Percentiles rank a stretch among this genome's conserved stretches.
Evolutionary conservation across 2,329 filamentous ascomycete species (phyloP).

Genomic region (Microdochium paspali): DNA sequence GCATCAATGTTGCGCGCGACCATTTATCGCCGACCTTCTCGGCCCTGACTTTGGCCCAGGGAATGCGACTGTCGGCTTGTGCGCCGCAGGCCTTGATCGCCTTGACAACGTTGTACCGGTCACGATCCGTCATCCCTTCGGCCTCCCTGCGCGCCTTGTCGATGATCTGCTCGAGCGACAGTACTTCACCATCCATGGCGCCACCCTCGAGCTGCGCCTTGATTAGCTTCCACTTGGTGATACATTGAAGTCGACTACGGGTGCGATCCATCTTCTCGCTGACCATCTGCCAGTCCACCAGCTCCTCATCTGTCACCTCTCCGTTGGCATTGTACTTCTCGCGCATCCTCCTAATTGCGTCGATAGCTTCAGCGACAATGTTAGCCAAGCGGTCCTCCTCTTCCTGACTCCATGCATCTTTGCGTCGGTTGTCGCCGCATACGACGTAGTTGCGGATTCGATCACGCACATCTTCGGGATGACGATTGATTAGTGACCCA

Average conservation of each 20-base stretch:
- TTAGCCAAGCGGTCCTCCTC: conserved; percentile 47
- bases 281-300: conserved; percentile 58
- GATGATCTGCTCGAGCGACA: conserved; percentile 13
- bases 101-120: conserved; percentile 16
- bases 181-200: conserved; percentile 11
- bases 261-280: conserved; percentile 51
- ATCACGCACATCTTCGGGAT: conserved; percentile 57
- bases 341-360: conserved; percentile 31
- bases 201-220: conserved; percentile 10
- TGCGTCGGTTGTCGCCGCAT: conserved; percentile 41
- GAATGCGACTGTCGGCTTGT: conserved; percentile 16
- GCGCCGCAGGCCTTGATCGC: conserved; percentile 12
- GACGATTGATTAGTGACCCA: conserved; percentile 51
- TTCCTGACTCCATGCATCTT: conserved; percentile 47
- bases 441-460: conserved; percentile 61
- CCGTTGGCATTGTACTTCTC: conserved; percentile 20
- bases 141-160: conserved; percentile 16
- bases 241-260: conserved; percentile 58
- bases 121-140: conserved; percentile 10
- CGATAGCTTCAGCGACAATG: conserved; percentile 43
- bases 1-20: conserved; percentile 14
- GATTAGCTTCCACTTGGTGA: conserved; percentile 54
- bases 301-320: conserved; percentile 34
- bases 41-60: conserved; percentile 15
- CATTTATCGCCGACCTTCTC: conserved; percentile 8